Percentiles rank a stretch among this genome's conserved stretches.
phyloP scores from a whole-genome alignment of 208 protist genomes.

The Trypanosoma theileri region DNA sequence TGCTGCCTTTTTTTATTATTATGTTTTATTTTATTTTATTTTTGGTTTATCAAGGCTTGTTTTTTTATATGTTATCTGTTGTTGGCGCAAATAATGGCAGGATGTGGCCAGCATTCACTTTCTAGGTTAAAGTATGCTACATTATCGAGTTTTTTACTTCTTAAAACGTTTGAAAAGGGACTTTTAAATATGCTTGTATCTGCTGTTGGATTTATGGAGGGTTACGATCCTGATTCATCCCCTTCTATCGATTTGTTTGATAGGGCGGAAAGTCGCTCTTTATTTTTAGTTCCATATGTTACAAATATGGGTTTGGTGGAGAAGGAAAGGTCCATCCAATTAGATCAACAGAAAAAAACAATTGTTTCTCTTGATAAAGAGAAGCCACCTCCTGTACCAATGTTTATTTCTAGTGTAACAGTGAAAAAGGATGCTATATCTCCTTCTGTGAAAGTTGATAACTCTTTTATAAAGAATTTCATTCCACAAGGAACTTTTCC shows the following conservation, averaged over 20 bases:
- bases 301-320: neutral
- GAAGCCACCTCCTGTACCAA: too few species aligned
- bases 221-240: slow-evolving; percentile 20
- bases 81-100: neutral
- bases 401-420: too few species aligned
- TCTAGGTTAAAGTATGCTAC: slow-evolving; percentile 20
- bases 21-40: too few species aligned
- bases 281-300: slow-evolving; percentile 2
- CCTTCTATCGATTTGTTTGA: slow-evolving; percentile 7
- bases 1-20: too few species aligned
- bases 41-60: too few species aligned
- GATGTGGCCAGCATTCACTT: slow-evolving; percentile 26
- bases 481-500: slow-evolving; percentile 1
- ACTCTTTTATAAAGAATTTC: neutral
- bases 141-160: slow-evolving; percentile 14
- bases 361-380: too few species aligned
- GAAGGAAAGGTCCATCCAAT: neutral
- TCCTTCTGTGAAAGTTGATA: neutral
- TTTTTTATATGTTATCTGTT: neutral
- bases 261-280: neutral
- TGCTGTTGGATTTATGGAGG: slow-evolving; percentile 30
- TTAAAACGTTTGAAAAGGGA: slow-evolving; percentile 3
- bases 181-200: slow-evolving; percentile 21
- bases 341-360: too few species aligned
- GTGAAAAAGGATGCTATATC: neutral